phyloP scores from a whole-genome alignment of 208 protist species.

The Phytomonas sp. region DNA sequence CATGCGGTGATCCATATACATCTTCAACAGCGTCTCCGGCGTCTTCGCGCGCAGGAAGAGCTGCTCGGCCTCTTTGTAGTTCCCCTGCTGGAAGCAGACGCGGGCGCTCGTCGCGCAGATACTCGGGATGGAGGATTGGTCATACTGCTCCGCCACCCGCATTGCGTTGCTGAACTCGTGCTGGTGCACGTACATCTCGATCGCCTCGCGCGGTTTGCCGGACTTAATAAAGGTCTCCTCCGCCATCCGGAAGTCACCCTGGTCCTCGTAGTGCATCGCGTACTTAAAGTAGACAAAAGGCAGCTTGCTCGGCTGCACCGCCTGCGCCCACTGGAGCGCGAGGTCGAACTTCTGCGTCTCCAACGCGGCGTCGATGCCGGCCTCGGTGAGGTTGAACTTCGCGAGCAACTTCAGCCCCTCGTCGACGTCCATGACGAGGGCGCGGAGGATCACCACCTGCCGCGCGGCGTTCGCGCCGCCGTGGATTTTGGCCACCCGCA shows the following conservation, averaged over 20 bases:
- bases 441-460: slow-evolving; percentile 92
- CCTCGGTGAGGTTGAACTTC: slow-evolving; percentile 92
- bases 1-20: slow-evolving; percentile 92
- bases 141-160: slow-evolving; percentile 93
- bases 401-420: slow-evolving; percentile 91
- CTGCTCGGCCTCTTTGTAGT: slow-evolving; percentile 88
- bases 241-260: slow-evolving; percentile 91
- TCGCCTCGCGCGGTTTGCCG: slow-evolving; percentile 93
- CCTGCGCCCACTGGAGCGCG: slow-evolving; percentile 90
- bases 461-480: slow-evolving; percentile 90
- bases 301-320: slow-evolving; percentile 88
- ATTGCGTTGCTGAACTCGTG: slow-evolving; percentile 95
- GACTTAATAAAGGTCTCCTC: slow-evolving; percentile 96
- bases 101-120: slow-evolving; percentile 90
- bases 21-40: slow-evolving; percentile 89
- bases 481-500: slow-evolving; percentile 94
- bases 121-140: slow-evolving; percentile 71
- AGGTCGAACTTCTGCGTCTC: slow-evolving; percentile 91
- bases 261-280: slow-evolving; percentile 96
- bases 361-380: slow-evolving; percentile 93
- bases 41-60: slow-evolving; percentile 90
- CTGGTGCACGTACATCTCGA: slow-evolving; percentile 96
- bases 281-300: slow-evolving; percentile 95
- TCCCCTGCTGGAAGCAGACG: slow-evolving; percentile 78
- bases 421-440: slow-evolving; percentile 89